A percentile compares a stretch with the other conserved stretches of the same genome.
Evolutionary conservation across 2,329 filamentous ascomycete genomes (phyloP).

Genomic region (Purpureocillium lavendulum): DNA sequence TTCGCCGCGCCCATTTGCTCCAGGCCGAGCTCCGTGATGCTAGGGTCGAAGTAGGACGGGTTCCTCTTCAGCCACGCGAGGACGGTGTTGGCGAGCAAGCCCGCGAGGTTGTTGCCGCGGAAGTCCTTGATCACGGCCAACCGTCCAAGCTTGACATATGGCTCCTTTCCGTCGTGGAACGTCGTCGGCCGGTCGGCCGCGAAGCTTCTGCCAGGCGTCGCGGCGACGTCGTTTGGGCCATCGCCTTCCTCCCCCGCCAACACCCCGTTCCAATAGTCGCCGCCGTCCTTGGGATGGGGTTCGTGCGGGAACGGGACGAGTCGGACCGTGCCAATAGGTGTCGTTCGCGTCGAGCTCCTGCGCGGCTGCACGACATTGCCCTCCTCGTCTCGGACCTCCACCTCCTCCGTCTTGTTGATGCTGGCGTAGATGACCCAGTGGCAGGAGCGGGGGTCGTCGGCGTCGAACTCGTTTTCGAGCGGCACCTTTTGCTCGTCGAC

Average conservation of each 20-base stretch:
- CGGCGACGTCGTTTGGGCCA: slow-evolving; percentile 1
- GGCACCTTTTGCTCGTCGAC: slow-evolving; percentile 50
- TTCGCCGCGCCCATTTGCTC: slow-evolving; percentile 31
- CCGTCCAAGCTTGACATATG: slow-evolving; percentile 75
- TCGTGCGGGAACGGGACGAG: slow-evolving; percentile 74
- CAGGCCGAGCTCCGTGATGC: slow-evolving; percentile 33
- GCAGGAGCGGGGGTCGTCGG: slow-evolving; percentile 69
- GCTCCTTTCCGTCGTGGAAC: slow-evolving; percentile 54
- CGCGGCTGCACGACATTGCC: slow-evolving; percentile 32
- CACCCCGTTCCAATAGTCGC: slow-evolving; percentile 36
- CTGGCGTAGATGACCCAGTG: slow-evolving; percentile 84
- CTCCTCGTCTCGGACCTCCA: slow-evolving; percentile 34
- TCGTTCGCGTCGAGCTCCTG: slow-evolving; percentile 32
- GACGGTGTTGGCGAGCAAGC: slow-evolving; percentile 57
- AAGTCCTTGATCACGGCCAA: slow-evolving; percentile 62
- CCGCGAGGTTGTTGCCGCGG: slow-evolving; percentile 56
- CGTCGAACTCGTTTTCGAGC: slow-evolving; percentile 67
- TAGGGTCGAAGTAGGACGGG: slow-evolving; percentile 45
- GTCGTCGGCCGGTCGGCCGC: slow-evolving; percentile 36
- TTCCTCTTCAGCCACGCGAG: slow-evolving; percentile 60
- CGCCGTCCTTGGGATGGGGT: slow-evolving; percentile 48
- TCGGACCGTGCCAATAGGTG: slow-evolving; percentile 65
- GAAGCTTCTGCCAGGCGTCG: slow-evolving; percentile 9
- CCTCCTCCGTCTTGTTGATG: slow-evolving; percentile 37
- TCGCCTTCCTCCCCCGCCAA: slow-evolving; percentile 18